phyloP scores from a whole-genome alignment of 805 yeast genomes.

The Metschnikowia gelsemii region DNA sequence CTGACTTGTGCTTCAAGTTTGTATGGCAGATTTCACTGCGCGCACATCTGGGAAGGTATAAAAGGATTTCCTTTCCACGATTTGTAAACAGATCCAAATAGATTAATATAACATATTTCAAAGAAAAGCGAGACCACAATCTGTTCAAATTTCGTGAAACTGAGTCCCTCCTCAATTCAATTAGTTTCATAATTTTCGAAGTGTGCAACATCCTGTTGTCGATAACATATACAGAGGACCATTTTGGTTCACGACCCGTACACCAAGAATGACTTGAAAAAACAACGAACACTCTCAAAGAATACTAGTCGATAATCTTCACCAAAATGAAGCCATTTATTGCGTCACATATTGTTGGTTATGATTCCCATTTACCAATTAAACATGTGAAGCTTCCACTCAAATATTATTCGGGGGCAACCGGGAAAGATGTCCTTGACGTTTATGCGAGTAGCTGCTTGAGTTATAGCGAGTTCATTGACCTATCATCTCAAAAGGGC shows the following conservation, averaged over 20 bases:
- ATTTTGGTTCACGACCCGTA: too few relatives aligned
- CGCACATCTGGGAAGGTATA: not conserved
- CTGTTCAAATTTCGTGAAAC: too few relatives aligned
- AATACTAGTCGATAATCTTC: not conserved
- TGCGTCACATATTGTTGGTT: slow-evolving; percentile 18
- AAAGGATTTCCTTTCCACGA: not conserved
- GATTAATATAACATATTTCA: too few relatives aligned
- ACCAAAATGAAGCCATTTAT: slow-evolving; percentile 15
- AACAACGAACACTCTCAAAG: not conserved
- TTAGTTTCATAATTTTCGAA: too few relatives aligned
- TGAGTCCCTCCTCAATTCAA: too few relatives aligned
- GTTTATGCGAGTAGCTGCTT: slow-evolving; percentile 13
- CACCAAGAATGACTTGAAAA: slow-evolving; percentile 2
- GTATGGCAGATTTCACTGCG: too few relatives aligned
- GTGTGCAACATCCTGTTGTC: too few relatives aligned
- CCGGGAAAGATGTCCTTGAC: slow-evolving; percentile 9
- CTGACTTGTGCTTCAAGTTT: too few relatives aligned
- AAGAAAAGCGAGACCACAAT: too few relatives aligned
- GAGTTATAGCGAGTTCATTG: slow-evolving; percentile 17
- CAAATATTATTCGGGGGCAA: slow-evolving; percentile 9
- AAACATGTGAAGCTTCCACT: slow-evolving; percentile 20
- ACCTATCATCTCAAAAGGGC: slow-evolving; percentile 17
- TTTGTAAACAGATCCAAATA: not conserved
- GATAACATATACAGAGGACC: too few relatives aligned
- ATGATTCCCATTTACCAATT: slow-evolving; percentile 19